These are phyloP conservation scores for Triangularia setosa DNA, from an alignment of 2,329 filamentous ascomycete species.

Conservation along the genomic window DNA sequence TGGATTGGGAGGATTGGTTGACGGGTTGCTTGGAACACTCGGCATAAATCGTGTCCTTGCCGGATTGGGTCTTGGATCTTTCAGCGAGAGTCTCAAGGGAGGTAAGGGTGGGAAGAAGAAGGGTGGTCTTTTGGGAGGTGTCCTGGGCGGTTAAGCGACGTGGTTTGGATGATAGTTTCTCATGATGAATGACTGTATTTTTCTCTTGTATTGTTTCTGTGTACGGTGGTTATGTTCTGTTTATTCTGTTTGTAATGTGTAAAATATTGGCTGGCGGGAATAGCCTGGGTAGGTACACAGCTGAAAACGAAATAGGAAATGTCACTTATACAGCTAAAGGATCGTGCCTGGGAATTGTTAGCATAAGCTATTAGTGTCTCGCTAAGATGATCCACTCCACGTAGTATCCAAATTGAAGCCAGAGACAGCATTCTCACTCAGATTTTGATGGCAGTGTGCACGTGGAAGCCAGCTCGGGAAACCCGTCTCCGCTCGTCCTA, in stretches of 20 bases:
- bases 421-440: neutral
- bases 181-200: neutral
- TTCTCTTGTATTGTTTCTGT: neutral
- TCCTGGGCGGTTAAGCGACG: constrained; percentile 23
- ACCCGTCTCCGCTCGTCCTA: neutral
- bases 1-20: constrained; percentile 76
- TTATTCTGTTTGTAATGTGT: neutral
- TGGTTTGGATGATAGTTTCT: neutral
- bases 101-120: constrained; percentile 34
- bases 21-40: constrained; percentile 71
- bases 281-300: neutral
- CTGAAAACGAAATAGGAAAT: neutral
- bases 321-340: neutral
- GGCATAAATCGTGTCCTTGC: constrained; percentile 73
- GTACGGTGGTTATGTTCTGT: neutral
- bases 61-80: constrained; percentile 61
- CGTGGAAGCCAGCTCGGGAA: neutral
- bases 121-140: constrained; percentile 26
- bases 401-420: neutral
- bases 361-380: neutral
- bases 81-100: constrained; percentile 41
- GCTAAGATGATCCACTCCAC: neutral
- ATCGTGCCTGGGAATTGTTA: neutral
- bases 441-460: neutral
- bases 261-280: neutral